phyloP scores from a whole-genome alignment of 345 rosid species.

The Pistacia vera region DNA sequence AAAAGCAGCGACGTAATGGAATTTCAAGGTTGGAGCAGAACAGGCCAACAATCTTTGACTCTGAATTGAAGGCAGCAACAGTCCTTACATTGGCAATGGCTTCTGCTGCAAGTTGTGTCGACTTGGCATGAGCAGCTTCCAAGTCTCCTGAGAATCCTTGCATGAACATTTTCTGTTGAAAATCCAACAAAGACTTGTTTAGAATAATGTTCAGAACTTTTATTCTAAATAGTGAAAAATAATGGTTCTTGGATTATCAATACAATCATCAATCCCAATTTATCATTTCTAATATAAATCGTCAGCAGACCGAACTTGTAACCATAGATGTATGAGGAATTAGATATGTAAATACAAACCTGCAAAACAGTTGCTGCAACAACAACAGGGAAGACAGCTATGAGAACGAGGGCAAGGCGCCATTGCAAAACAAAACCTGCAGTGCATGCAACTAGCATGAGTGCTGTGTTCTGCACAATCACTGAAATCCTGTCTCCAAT shows the following conservation, averaged over 20 bases:
- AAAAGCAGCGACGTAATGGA: conserved; percentile 86
- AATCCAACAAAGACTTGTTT: conserved; percentile 4
- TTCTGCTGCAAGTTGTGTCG: conserved; percentile 96
- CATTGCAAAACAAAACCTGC: conserved; percentile 97
- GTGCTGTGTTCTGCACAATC: conserved; percentile 93
- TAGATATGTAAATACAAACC: conserved; percentile 45
- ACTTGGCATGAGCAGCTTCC: conserved; percentile 92
- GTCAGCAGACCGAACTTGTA: not conserved
- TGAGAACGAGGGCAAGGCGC: conserved; percentile 96
- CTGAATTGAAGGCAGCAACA: conserved; percentile 97
- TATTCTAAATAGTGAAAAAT: not conserved
- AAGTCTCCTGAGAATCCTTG: conserved; percentile 94
- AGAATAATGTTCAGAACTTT: not conserved
- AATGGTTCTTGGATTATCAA: not conserved
- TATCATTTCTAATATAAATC: not conserved
- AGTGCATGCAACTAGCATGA: conserved; percentile 96
- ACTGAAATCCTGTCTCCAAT: conserved; percentile 96
- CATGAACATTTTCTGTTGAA: conserved; percentile 96
- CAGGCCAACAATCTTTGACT: conserved; percentile 78
- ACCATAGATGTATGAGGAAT: conserved; percentile 1
- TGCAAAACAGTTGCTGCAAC: conserved; percentile 99
- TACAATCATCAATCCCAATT: not conserved
- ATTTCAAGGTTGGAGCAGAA: conserved; percentile 76
- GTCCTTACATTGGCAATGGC: conserved; percentile 97
- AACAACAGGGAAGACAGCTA: conserved; percentile 94